Conservation (phyloP, 306 rosid genomes). For the apple (Malus domestica) region ASM211411v1 NC_041803.1:42703501-42704000, state of each 20-base stretch:
- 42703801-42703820: constrained; percentile 15
- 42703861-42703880: neutral
- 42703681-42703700: neutral
- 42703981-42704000: constrained; percentile 21
- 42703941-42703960: neutral
- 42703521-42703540: neutral
- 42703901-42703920: neutral
- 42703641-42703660: neutral
- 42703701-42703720: neutral
- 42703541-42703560: neutral
- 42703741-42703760: constrained; percentile 47
- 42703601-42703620: too few species aligned
- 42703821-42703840: neutral
- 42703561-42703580: neutral
- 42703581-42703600: too few species aligned
- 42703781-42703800: constrained; percentile 20
- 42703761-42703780: constrained; percentile 42
- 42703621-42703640: too few species aligned
- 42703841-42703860: neutral
- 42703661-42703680: neutral
- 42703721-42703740: constrained; percentile 47
- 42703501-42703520: neutral
- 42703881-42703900: neutral
- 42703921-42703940: neutral
- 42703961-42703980: constrained; percentile 34